phyloP scores from a whole-genome alignment of 2,329 filamentous ascomycete species.

The Penicillium freii region DNA sequence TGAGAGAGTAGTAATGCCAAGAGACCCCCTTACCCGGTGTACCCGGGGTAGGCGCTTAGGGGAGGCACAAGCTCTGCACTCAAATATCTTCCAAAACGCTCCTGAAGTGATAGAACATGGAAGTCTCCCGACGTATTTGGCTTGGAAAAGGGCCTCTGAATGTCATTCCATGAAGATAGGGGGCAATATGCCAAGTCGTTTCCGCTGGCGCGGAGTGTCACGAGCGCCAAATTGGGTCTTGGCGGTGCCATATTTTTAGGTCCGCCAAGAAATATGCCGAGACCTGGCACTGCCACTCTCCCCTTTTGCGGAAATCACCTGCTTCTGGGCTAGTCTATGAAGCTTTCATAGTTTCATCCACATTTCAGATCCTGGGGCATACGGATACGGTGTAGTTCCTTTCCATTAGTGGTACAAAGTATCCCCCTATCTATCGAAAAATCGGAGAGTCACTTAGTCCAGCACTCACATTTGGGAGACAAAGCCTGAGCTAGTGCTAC shows the following conservation, averaged over 20 bases:
- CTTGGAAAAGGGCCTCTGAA: neutral
- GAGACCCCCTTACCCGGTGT: conserved; percentile 3
- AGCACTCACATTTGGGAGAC: neutral
- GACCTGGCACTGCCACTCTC: neutral
- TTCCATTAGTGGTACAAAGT: neutral
- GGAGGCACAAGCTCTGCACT: neutral
- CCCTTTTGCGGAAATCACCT: neutral
- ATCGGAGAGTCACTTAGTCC: neutral
- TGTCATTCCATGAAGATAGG: neutral
- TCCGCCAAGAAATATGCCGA: neutral
- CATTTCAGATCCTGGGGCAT: neutral
- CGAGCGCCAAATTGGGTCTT: neutral
- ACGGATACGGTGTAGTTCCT: neutral
- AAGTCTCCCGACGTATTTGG: neutral
- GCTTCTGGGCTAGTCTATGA: neutral
- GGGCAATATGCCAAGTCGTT: conserved; percentile 1
- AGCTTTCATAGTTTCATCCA: neutral
- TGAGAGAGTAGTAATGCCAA: conserved; percentile 6
- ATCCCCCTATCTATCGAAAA: neutral
- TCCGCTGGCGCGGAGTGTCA: conserved; percentile 7
- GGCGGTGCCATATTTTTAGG: conserved; percentile 4
- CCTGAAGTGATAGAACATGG: no score
- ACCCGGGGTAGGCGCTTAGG: conserved; percentile 2
- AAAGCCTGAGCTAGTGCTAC: neutral
- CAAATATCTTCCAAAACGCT: neutral